Evolutionary conservation across 2,329 filamentous ascomycete species (phyloP).

Genomic region (Gnomoniopsis smithogilvyi): DNA sequence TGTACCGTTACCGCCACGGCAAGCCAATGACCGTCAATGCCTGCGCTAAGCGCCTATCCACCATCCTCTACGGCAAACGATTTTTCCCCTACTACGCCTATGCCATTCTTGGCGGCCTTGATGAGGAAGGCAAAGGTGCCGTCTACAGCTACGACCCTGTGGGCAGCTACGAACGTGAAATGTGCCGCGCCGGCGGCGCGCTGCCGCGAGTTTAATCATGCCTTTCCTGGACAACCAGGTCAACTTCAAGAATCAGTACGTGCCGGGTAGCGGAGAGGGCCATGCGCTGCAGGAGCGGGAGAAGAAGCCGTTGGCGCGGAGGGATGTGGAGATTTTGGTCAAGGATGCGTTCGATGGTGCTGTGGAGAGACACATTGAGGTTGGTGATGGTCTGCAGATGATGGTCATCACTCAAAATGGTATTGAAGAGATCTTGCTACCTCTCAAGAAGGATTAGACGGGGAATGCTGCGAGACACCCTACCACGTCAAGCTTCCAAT

Average conservation of each 20-base stretch:
- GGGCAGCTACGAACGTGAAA: conserved; percentile 94
- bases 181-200: conserved; percentile 90
- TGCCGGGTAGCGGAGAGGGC: conserved; percentile 79
- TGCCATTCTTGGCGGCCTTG: conserved; percentile 88
- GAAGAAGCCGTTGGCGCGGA: conserved; percentile 65
- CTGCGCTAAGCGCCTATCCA: conserved; percentile 90
- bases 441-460: conserved; percentile 86
- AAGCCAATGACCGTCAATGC: conserved; percentile 94
- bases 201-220: conserved; percentile 93
- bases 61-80: conserved; percentile 93
- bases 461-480: not conserved
- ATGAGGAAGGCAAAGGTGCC: conserved; percentile 91
- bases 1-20: conserved; percentile 97
- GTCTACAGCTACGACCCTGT: conserved; percentile 98
- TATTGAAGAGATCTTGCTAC: conserved; percentile 79
- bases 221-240: conserved; percentile 99
- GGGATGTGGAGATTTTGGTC: conserved; percentile 80
- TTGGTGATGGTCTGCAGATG: conserved; percentile 94
- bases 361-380: conserved; percentile 98
- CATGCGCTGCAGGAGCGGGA: conserved; percentile 74
- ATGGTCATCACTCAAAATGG: conserved; percentile 86
- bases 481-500: conserved; percentile 5
- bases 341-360: conserved; percentile 98
- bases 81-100: conserved; percentile 99
- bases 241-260: conserved; percentile 98